Percentiles rank a stretch among this genome's conserved stretches.
Conservation (phyloP, 2,329 filamentous ascomycete genomes). For the Colletotrichum sp. region DNA sequence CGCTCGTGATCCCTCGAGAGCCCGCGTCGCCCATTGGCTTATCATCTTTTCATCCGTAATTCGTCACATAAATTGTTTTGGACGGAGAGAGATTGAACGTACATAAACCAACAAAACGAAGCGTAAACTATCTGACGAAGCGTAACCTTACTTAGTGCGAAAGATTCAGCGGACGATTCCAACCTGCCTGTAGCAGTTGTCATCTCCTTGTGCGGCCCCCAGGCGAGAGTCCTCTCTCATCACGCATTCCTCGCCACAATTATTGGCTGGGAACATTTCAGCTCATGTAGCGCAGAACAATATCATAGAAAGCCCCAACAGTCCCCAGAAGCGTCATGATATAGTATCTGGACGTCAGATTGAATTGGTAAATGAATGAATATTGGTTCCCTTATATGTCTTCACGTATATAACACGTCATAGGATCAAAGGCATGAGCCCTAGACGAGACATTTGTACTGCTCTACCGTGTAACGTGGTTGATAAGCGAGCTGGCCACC, state of each 20-base stretch:
- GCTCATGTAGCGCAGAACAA: not conserved
- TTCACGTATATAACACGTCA: too few relatives aligned
- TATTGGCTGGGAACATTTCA: not conserved
- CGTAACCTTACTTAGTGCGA: not conserved
- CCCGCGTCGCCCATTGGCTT: too few relatives aligned
- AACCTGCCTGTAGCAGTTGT: not conserved
- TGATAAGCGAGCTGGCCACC: too few relatives aligned
- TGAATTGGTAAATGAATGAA: not conserved
- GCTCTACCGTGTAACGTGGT: too few relatives aligned
- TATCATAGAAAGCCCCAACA: rapidly evolving
- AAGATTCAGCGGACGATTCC: not conserved
- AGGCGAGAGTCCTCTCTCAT: not conserved
- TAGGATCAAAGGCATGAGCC: too few relatives aligned
- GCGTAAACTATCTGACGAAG: not conserved
- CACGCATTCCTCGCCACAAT: not conserved
- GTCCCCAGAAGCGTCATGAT: rapidly evolving
- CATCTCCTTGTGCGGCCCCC: not conserved
- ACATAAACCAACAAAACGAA: not conserved
- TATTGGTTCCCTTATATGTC: too few relatives aligned
- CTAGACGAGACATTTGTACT: too few relatives aligned
- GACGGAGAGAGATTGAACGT: not conserved
- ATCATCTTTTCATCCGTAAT: too few relatives aligned
- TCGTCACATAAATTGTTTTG: not conserved
- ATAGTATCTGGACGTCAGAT: rapidly evolving
- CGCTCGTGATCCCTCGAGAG: too few relatives aligned